Conservation (phyloP, 2,329 filamentous ascomycete genomes). For the Fusarium agapanthi region DNA sequence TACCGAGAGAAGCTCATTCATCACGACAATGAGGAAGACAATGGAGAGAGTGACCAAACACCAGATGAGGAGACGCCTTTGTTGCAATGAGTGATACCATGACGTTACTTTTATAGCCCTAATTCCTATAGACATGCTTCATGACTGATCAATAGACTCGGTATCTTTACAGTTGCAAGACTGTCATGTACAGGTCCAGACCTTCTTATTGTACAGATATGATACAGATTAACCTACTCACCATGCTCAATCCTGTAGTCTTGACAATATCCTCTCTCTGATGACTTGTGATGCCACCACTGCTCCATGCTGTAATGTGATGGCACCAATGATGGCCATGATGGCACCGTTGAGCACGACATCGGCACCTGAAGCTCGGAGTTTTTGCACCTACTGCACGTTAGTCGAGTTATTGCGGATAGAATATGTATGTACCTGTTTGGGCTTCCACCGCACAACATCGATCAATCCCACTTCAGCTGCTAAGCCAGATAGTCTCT, state of each 20-base stretch:
- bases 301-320: constrained; percentile 88
- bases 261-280: constrained; percentile 75
- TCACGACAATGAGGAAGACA: constrained; percentile 18
- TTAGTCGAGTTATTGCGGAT: not conserved
- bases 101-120: not conserved
- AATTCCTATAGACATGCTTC: constrained; percentile 25
- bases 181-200: constrained; percentile 40
- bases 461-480: constrained; percentile 73
- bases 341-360: constrained; percentile 80
- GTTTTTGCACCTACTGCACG: constrained; percentile 64
- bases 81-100: constrained; percentile 35
- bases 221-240: constrained; percentile 41
- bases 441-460: constrained; percentile 89
- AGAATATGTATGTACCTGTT: constrained; percentile 65
- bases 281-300: constrained; percentile 78
- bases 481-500: constrained; percentile 74
- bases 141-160: constrained; percentile 14
- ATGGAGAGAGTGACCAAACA: not conserved
- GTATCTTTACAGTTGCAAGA: constrained; percentile 28
- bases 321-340: constrained; percentile 86
- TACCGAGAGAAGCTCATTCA: constrained; percentile 50
- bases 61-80: constrained; percentile 49
- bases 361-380: constrained; percentile 76
- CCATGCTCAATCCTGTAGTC: constrained; percentile 37
- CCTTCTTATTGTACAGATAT: constrained; percentile 43